phyloP scores from a whole-genome alignment of 75 land plant species.

The Larix kaempferi region DNA sequence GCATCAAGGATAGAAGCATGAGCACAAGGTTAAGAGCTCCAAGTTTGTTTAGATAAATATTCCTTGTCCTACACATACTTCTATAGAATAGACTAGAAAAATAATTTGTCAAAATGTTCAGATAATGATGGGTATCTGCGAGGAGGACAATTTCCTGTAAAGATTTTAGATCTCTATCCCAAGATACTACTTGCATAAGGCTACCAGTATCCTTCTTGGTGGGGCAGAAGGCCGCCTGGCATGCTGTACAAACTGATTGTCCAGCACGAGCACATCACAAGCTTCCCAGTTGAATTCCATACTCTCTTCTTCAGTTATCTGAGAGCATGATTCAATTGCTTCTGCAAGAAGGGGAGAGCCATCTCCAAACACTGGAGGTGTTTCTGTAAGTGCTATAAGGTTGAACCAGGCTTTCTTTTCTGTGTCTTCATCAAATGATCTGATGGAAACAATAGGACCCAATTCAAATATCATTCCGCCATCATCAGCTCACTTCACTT shows the following conservation, averaged over 20 bases:
- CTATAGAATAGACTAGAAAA: too few relatives aligned
- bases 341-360: too few relatives aligned
- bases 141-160: too few relatives aligned
- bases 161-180: too few relatives aligned
- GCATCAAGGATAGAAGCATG: too few relatives aligned
- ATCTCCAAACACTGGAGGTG: background rate
- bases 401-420: conserved; percentile 13
- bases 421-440: background rate
- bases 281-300: conserved; percentile 31
- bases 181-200: conserved; percentile 22
- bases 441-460: conserved; percentile 6
- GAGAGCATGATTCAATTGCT: conserved; percentile 19
- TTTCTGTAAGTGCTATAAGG: background rate
- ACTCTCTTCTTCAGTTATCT: conserved; percentile 33
- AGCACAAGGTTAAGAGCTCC: too few relatives aligned
- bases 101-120: too few relatives aligned
- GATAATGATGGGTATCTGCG: too few relatives aligned
- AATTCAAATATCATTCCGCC: background rate
- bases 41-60: too few relatives aligned
- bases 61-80: too few relatives aligned
- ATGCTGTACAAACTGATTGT: conserved; percentile 32
- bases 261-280: conserved; percentile 37
- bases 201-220: conserved; percentile 28
- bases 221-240: conserved; percentile 29
- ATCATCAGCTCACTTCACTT: background rate